phyloP scores from a whole-genome alignment of 805 yeast species.

The Ogataea kodamae region DNA sequence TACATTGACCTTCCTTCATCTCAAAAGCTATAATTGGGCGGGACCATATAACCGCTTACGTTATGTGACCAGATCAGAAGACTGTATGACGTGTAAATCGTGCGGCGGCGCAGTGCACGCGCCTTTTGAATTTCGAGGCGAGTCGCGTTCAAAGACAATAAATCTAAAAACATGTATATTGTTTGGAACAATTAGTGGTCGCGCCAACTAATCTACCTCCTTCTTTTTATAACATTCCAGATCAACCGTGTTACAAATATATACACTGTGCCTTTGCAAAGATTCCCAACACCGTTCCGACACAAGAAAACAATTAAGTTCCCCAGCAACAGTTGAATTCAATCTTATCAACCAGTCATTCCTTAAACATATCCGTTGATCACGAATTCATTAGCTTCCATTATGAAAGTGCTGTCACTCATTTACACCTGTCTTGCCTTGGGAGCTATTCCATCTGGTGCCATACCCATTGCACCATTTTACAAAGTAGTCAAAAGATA shows the following conservation, averaged over 20 bases:
- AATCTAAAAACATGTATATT: constrained; percentile 4
- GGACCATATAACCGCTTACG: too few species aligned
- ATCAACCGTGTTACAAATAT: constrained; percentile 8
- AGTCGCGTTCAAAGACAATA: constrained; percentile 6
- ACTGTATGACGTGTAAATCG: too few species aligned
- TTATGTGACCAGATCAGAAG: too few species aligned
- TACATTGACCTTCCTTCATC: background rate
- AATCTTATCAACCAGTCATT: constrained; percentile 25
- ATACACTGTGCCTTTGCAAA: too few species aligned
- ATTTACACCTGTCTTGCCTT: constrained; percentile 13
- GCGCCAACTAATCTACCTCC: constrained; percentile 9
- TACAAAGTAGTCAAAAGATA: constrained; percentile 26
- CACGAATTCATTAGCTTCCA: constrained; percentile 9
- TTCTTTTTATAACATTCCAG: constrained; percentile 9
- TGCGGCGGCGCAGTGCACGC: too few species aligned
- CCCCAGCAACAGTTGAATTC: too few species aligned
- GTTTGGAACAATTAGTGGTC: constrained; percentile 2
- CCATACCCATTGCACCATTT: constrained; percentile 20
- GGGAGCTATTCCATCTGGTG: constrained; percentile 15
- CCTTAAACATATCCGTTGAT: constrained; percentile 25
- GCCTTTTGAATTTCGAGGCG: too few species aligned
- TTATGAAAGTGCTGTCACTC: constrained; percentile 19
- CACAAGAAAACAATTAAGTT: too few species aligned
- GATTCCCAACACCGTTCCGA: too few species aligned
- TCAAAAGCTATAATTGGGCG: too few species aligned